Conservation (phyloP, 352 stramenopile genomes). For the Phytopythium kandeliae region DNA sequence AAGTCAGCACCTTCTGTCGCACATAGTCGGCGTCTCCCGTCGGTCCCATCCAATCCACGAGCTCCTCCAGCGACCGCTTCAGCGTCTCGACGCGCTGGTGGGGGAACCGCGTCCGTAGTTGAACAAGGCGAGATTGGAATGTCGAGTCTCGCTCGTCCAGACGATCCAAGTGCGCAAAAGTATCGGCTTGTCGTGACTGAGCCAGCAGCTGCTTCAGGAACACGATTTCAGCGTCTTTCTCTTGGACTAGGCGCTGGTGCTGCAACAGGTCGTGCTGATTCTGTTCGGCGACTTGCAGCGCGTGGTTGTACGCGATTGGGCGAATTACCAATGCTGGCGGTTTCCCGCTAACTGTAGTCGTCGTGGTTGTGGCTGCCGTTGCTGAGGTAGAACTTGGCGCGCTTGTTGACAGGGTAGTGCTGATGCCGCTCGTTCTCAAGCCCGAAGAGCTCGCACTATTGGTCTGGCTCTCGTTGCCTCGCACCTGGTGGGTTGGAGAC, state of each 20-base stretch:
- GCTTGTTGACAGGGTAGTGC: no score
- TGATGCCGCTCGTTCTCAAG: no score
- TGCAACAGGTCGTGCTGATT: conserved; percentile 50
- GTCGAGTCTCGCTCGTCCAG: conserved; percentile 1
- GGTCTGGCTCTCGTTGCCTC: not conserved
- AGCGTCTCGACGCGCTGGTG: conserved; percentile 18
- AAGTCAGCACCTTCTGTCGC: conserved; percentile 56
- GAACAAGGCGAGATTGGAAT: not conserved
- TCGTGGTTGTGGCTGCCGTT: no score
- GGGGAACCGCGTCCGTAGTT: conserved; percentile 34
- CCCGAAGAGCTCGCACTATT: not conserved
- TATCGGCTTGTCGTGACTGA: conserved; percentile 14
- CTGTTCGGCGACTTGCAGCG: conserved; percentile 57
- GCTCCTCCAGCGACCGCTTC: conserved; percentile 23
- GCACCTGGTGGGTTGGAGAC: not conserved
- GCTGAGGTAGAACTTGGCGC: no score
- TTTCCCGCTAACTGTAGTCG: conserved; percentile 7
- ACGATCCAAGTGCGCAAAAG: conserved; percentile 10
- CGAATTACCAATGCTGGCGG: conserved; percentile 55
- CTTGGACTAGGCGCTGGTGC: conserved; percentile 53
- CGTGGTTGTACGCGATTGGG: conserved; percentile 67
- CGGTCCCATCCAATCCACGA: conserved; percentile 66
- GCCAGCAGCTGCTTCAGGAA: conserved; percentile 33
- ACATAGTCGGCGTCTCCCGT: conserved; percentile 55
- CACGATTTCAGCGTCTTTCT: conserved; percentile 65